Conservation (phyloP, 306 rosid genomes). For the Fragaria nilgerrensis region DNA sequence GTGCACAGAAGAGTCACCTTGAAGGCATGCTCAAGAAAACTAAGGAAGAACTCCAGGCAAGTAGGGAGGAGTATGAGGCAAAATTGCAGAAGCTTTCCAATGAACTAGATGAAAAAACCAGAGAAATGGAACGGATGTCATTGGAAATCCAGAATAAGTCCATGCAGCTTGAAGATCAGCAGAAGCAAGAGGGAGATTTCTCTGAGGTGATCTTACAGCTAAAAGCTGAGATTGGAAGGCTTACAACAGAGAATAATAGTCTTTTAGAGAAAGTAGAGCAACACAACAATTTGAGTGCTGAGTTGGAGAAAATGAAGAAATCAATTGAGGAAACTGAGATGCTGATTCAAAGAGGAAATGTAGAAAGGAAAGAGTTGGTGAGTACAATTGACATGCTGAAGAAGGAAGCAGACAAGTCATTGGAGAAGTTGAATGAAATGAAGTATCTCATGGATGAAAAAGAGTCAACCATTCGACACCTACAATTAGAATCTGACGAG, state of each 20-base stretch:
- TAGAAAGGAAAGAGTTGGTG: constrained; percentile 57
- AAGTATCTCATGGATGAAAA: constrained; percentile 51
- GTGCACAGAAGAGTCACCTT: constrained; percentile 48
- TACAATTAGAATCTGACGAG: constrained; percentile 59
- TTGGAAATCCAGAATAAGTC: constrained; percentile 62
- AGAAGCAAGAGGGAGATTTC: constrained; percentile 50
- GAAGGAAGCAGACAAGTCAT: constrained; percentile 58
- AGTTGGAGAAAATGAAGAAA: constrained; percentile 56
- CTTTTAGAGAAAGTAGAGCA: constrained; percentile 48
- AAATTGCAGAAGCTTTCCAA: constrained; percentile 50
- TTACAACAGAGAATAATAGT: constrained; percentile 39
- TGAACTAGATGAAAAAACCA: constrained; percentile 46
- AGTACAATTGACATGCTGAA: constrained; percentile 44
- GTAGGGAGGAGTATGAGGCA: constrained; percentile 42
- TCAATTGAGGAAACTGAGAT: constrained; percentile 54
- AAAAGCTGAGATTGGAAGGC: constrained; percentile 57
- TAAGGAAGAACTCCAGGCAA: constrained; percentile 55
- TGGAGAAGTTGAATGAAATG: constrained; percentile 45
- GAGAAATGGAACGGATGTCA: constrained; percentile 48
- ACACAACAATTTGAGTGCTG: constrained; percentile 36
- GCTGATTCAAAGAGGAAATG: constrained; percentile 42
- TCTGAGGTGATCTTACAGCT: constrained; percentile 52
- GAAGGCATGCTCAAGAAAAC: constrained; percentile 56
- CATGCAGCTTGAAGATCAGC: constrained; percentile 54
- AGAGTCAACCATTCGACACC: constrained; percentile 34